phyloP scores from a whole-genome alignment of 129 eudicot genomes.

The Oenanthe sinensis region DNA sequence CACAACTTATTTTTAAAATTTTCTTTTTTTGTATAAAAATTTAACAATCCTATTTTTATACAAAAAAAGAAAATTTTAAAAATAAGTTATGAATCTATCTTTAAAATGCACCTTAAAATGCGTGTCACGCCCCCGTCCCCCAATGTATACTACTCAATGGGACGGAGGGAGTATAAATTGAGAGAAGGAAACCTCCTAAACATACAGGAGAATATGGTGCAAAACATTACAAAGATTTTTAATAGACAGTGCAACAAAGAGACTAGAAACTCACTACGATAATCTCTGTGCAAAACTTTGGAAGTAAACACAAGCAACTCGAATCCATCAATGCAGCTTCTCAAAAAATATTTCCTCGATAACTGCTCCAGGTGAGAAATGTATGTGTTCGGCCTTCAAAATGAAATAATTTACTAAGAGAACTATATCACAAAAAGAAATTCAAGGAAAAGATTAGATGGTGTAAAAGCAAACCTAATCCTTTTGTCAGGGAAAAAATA shows the following conservation, averaged over 20 bases:
- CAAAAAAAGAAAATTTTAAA: too few relatives aligned
- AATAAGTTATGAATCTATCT: too few relatives aligned
- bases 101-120: too few relatives aligned
- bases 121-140: too few relatives aligned
- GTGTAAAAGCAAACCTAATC: conserved; percentile 30
- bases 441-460: background rate
- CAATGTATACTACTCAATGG: too few relatives aligned
- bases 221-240: background rate
- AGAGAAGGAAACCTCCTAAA: background rate
- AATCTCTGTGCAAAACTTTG: conserved; percentile 13
- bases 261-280: conserved; percentile 35
- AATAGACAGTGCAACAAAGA: background rate
- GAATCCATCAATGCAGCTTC: conserved; percentile 29
- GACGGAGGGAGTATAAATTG: too few relatives aligned
- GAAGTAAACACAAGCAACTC: conserved; percentile 57
- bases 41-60: too few relatives aligned
- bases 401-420: background rate
- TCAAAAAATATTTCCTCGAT: conserved; percentile 28
- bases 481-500: conserved; percentile 44
- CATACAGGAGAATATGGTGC: background rate
- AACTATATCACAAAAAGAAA: background rate
- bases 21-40: too few relatives aligned
- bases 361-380: conserved; percentile 34
- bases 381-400: conserved; percentile 27
- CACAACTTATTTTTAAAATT: too few relatives aligned